Base-by-base conservation (phyloP, 2,329 filamentous ascomycete species). In the Cladophialophora bantiana region DNA sequence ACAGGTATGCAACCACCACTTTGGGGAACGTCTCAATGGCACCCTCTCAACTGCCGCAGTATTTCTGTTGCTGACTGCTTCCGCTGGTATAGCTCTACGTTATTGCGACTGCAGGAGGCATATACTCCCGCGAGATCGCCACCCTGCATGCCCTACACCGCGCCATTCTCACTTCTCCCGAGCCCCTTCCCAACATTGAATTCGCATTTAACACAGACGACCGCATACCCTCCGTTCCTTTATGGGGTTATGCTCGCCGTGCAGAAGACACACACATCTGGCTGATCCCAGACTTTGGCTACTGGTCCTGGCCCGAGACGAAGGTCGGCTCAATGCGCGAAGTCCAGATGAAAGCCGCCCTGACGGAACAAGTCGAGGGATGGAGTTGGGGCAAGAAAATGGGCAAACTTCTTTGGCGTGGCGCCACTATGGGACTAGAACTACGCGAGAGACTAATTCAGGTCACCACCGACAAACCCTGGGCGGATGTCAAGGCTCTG, bases 241-340 rank as follows among this genome's bases (percentile, higher is more conserved):
- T 83, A 0, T 82, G 82, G 82, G 77, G 78, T 5, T 84, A 81
- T 68, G 78, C 81, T 2, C 78, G 76, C 56, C 75, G 70, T 40
- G 73, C 77, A 7, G 75, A 78, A n/a, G 77, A 82, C 38, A 73
- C 73, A 7, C 73, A 77, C 13, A 74, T 78, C 52, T 85, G 83
- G 83, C 74, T 85, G 20, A 84, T 85, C 74, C 83, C 83, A 0
- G 83, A 85, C 70, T 85, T 85, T 69, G 83, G 82, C 38, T 84
- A 83, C 75, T 86, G 82, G 81, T 77, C 80, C 7, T 85, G 82
- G 83, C 83, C 83, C 2, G 82, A 84, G 65, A 80, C 81, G 18
- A 77, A 78, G 65, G 78, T 81, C 26, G 79, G 81, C 1, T 74
- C 79, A 4, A 82, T 83, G 72, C 75, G 76, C n/a, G 79, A 82